Base-by-base conservation (phyloP, 495 filamentous ascomycete genomes). In the Choiromyces venosus region DNA sequence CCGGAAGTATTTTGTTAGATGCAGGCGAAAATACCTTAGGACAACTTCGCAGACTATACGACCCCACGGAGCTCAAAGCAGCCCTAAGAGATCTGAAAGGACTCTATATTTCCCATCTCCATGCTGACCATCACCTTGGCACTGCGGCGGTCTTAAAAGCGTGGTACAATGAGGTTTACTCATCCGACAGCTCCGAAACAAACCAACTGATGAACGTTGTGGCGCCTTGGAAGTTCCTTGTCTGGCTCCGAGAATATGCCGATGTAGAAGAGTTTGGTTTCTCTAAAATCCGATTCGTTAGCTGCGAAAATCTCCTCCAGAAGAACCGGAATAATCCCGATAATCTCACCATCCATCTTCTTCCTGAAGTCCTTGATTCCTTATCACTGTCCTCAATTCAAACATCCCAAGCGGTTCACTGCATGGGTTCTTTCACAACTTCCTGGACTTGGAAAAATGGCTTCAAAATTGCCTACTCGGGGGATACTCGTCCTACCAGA, bases 61-160 rank as follows among this genome's bases (percentile, higher is more conserved):
- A 85, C 4, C 83, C 85, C 6, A 82, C 85, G 33, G 85, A 93
- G 76, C 82, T 94, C 7, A 84, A 85, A n/a, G 86, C 89, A 42
- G 84, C 97, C 16, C 84, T 98, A 18, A 84, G 84, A 70, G 91
- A 97, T 72, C 85, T 99, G 37, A 91, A 91, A 46, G 86, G 88
- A 76, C 91, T 99, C 70, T 97, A 92, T 91, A 94, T 99, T 80
- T 94, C 91, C 79, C 95, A 99, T 82, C 83, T 94, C 68, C 95
- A 99, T 80, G 95, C 95, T 37, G 95, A 99, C 84, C 95, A 99
- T 82, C 95, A 99, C 79, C 87, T 98, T 29, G 95, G 95, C 39
- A 92, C 89, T 0, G 86, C 86, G 37, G 86, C 90, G 25, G 83
- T 97, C 37, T 90, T 99, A 78, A 90, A 86, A 81, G 91, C 91